Base-by-base conservation (phyloP, 1,139 yeast species). In the Lodderomyces elongisporus region DNA sequence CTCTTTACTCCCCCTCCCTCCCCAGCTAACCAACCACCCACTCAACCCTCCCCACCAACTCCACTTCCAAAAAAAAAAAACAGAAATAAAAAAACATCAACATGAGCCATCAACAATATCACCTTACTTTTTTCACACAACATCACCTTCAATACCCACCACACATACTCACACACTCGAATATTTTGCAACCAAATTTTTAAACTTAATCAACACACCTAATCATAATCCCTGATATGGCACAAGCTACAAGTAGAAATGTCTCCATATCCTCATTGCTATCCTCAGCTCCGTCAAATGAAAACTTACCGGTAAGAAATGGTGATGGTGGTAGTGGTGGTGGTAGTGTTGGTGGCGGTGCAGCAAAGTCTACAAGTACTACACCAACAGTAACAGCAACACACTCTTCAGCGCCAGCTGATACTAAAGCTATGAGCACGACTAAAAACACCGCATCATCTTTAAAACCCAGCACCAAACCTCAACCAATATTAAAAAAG, bases 231-330 rank as follows among this genome's bases (percentile, higher is more conserved):
- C 10, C 10, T 18, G 9, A 22, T 17, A 31, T 31, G 34, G 18
- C 34, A 5, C 30, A 26, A 10, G 30, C 23, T 14, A 24, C n/a
- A 3, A 28, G 27, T 23, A 15, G 27, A 13, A 32, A 32, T 32
- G 31, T 32, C 14, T 47, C 59, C 8, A 55, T 53, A 30, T 47
- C 56, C 16, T 54, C 59, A n/a, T 42, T 55, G 18, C 25, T 35
- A 29, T 31, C 14, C 17, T 27, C 34, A 26, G 25, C 26, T 6
- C 14, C 26, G 8, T 24, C 26, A 18, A 18, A 18, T 18, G n/a
- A n/a, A n/a, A n/a, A n/a, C n/a, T n/a, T n/a, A n/a, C n/a, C n/a
- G n/a, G n/a, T n/a, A n/a, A n/a, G n/a, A n/a, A n/a, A n/a, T n/a
- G n/a, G n/a, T n/a, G n/a, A n/a, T n/a, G n/a, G n/a, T n/a, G n/a